These are phyloP conservation scores for Globisporangium camurandrum DNA, from an alignment of 352 stramenopile genomes.

Conservation along the genomic window DNA sequence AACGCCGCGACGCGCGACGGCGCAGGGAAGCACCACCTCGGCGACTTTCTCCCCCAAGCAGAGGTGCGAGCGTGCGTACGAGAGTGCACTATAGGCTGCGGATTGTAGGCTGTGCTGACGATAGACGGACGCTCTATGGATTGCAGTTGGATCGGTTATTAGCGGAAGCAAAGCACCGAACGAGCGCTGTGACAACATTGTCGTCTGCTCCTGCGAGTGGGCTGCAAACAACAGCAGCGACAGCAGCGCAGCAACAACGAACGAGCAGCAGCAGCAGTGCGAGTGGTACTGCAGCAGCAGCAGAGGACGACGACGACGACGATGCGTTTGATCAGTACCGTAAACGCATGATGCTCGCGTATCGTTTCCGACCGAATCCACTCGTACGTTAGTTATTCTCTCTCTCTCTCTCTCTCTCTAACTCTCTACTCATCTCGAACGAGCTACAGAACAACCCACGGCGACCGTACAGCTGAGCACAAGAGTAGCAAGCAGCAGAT, in stretches of 20 bases:
- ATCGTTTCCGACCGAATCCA: constrained; percentile 17
- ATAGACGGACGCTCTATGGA: background rate
- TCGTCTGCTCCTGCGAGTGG: background rate
- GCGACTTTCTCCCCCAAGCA: constrained; percentile 14
- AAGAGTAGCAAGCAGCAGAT: too few relatives aligned
- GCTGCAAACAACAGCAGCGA: too few relatives aligned
- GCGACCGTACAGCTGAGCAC: constrained; percentile 14
- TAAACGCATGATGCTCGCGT: constrained; percentile 20
- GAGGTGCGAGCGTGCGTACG: constrained; percentile 1
- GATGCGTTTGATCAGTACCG: constrained; percentile 22
- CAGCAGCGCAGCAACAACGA: too few relatives aligned
- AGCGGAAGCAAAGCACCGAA: background rate
- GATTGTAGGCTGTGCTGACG: background rate
- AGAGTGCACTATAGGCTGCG: background rate
- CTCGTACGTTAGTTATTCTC: too few relatives aligned
- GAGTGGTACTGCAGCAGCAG: background rate
- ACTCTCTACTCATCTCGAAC: background rate
- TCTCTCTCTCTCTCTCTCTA: background rate
- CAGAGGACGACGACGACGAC: constrained; percentile 5
- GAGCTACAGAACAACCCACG: constrained; percentile 13
- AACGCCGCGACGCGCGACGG: constrained; percentile 6
- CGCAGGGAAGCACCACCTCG: constrained; percentile 17
- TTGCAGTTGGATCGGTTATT: background rate
- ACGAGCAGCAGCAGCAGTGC: too few relatives aligned
- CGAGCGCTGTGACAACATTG: background rate